These are phyloP conservation scores for Metschnikowia proteae DNA, from an alignment of 805 yeast species.

Conservation along the genomic window DNA sequence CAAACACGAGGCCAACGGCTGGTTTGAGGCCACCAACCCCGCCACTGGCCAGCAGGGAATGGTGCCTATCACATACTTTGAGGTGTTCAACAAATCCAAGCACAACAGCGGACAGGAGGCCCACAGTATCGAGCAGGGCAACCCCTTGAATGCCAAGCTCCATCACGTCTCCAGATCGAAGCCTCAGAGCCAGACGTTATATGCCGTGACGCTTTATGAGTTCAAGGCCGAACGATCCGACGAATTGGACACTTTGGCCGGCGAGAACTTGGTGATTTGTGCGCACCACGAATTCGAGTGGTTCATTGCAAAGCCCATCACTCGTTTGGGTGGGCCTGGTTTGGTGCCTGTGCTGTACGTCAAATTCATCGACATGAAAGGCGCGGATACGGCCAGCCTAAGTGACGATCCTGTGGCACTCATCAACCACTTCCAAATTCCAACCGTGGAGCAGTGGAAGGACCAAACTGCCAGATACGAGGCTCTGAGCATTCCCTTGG, in stretches of 20 bases:
- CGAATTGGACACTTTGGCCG: slow-evolving; percentile 78
- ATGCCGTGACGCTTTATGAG: slow-evolving; percentile 83
- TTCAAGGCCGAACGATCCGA: slow-evolving; percentile 81
- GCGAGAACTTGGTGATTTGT: slow-evolving; percentile 87
- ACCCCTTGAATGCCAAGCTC: slow-evolving; percentile 20
- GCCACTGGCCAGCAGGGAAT: slow-evolving; percentile 70
- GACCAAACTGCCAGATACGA: slow-evolving; percentile 84
- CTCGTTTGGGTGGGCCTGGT: slow-evolving; percentile 95
- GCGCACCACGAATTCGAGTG: slow-evolving; percentile 97
- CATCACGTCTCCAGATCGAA: slow-evolving; percentile 14
- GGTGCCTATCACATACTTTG: slow-evolving; percentile 85
- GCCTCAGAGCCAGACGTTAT: slow-evolving; percentile 48
- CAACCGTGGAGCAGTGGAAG: slow-evolving; percentile 96
- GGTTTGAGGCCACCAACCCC: slow-evolving; percentile 91
- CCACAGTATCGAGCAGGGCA: slow-evolving; percentile 18
- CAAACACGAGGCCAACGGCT: slow-evolving; percentile 44
- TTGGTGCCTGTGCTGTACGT: slow-evolving; percentile 90
- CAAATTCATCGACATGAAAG: slow-evolving; percentile 71
- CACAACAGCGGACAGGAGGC: slow-evolving; percentile 18
- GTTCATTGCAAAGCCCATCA: slow-evolving; percentile 97
- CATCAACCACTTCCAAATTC: slow-evolving; percentile 66
- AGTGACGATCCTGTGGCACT: slow-evolving; percentile 45
- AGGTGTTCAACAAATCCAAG: slow-evolving; percentile 63
- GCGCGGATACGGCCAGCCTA: slow-evolving; percentile 36
- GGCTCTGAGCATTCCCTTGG: slow-evolving; percentile 79